Conservation (phyloP, 352 stramenopile genomes). For the Phytophthora hibernalis region DNA sequence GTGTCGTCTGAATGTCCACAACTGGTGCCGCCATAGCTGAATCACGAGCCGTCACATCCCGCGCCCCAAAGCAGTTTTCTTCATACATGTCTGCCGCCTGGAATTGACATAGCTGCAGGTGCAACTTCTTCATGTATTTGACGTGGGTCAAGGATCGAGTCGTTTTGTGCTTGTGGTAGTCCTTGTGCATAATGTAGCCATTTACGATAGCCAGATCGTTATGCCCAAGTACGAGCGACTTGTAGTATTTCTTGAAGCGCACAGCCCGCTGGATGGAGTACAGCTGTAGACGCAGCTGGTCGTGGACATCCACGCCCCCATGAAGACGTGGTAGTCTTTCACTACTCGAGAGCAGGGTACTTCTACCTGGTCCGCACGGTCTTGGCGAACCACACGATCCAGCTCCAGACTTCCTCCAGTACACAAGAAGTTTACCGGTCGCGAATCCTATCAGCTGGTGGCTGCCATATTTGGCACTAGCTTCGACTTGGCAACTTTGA, state of each 20-base stretch:
- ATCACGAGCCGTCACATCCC: background rate
- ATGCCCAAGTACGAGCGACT: slow-evolving; percentile 16
- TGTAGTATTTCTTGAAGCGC: slow-evolving; percentile 34
- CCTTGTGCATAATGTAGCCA: slow-evolving; percentile 25
- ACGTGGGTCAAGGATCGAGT: slow-evolving; percentile 1
- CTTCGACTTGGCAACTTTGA: slow-evolving; percentile 7
- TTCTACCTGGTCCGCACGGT: background rate
- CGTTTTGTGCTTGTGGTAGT: slow-evolving; percentile 5
- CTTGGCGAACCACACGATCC: slow-evolving; percentile 5
- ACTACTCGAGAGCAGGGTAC: slow-evolving; percentile 2
- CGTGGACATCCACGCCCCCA: slow-evolving; percentile 24
- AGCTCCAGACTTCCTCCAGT: slow-evolving; percentile 4
- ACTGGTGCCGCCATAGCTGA: too few relatives aligned
- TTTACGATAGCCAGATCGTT: slow-evolving; percentile 32
- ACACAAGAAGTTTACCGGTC: slow-evolving; percentile 18
- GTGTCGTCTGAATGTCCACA: too few relatives aligned
- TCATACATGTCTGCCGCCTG: slow-evolving; percentile 15
- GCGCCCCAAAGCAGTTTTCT: slow-evolving; percentile 10
- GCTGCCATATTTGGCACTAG: slow-evolving; percentile 10
- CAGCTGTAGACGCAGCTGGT: slow-evolving; percentile 20
- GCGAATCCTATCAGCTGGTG: slow-evolving; percentile 17
- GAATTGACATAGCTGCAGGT: slow-evolving; percentile 7
- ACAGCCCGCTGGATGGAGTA: slow-evolving; percentile 19
- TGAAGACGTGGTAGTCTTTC: slow-evolving; percentile 21
- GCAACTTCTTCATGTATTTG: slow-evolving; percentile 22